Evolutionary conservation across 202 grass and related monocot species (phyloP).

Genomic region (Saccharum hybrid): DNA sequence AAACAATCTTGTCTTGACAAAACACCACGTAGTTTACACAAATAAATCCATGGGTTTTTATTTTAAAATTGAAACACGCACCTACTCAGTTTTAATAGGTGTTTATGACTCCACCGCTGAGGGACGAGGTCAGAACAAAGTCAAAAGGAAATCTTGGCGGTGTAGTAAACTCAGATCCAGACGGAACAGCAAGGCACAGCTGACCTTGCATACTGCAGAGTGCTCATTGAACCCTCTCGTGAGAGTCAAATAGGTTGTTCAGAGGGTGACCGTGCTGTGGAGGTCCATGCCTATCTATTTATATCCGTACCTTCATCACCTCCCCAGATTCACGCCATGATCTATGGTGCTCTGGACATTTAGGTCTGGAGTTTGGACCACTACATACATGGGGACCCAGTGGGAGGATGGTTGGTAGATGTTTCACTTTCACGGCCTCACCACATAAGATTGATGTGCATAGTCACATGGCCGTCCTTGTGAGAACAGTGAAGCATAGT

Average conservation of each 20-base stretch:
- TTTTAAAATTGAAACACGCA: background rate
- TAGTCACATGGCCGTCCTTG: slow-evolving; percentile 59
- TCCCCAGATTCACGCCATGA: slow-evolving; percentile 46
- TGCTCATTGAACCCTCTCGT: slow-evolving; percentile 12
- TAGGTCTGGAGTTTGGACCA: slow-evolving; percentile 39
- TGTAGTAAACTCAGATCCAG: slow-evolving; percentile 43
- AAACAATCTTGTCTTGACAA: background rate
- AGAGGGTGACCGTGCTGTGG: slow-evolving; percentile 43
- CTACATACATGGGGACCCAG: slow-evolving; percentile 14
- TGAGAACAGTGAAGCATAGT: slow-evolving; percentile 35
- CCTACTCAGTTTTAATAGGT: background rate
- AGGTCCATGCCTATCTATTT: slow-evolving; percentile 34
- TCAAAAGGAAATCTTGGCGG: slow-evolving; percentile 28
- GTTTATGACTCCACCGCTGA: background rate
- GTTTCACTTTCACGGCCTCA: slow-evolving; percentile 47
- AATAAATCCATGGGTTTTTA: background rate
- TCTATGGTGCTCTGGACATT: slow-evolving; percentile 21
- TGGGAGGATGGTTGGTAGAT: slow-evolving; percentile 37
- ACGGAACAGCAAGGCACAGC: slow-evolving; percentile 28
- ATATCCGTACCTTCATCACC: slow-evolving; percentile 28
- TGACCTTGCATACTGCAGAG: background rate
- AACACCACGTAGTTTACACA: background rate
- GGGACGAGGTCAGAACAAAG: slow-evolving; percentile 21
- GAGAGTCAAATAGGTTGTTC: slow-evolving; percentile 47
- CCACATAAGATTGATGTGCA: slow-evolving; percentile 23